phyloP scores from a whole-genome alignment of 441 rosid genomes.

The Iberis amara region DNA sequence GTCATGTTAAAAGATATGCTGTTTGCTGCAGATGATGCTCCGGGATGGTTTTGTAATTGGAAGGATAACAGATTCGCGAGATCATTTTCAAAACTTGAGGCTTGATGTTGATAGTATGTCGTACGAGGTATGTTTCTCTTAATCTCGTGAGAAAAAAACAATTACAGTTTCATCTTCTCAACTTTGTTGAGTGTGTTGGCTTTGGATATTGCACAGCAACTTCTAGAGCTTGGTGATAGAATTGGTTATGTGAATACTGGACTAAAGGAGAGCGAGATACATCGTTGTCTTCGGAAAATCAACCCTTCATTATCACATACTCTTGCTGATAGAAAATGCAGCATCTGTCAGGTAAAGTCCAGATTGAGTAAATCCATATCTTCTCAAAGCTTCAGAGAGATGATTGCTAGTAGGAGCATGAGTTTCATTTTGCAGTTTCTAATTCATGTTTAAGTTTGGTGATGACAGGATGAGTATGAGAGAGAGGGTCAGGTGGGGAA shows the following conservation, averaged over 20 bases:
- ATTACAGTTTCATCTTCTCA: neutral
- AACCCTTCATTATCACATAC: conserved; percentile 35
- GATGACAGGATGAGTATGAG: conserved; percentile 71
- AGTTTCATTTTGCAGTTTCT: neutral
- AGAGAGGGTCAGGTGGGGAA: conserved; percentile 62
- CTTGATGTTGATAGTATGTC: conserved; percentile 82
- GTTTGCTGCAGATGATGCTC: conserved; percentile 61
- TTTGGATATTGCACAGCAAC: conserved; percentile 53
- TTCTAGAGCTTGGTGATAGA: conserved; percentile 83
- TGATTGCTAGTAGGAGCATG: neutral
- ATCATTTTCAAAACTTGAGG: conserved; percentile 64
- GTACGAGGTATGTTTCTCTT: conserved; percentile 53
- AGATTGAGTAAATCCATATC: neutral
- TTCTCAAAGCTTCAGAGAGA: neutral
- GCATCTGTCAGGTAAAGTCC: conserved; percentile 68
- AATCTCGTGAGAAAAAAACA: neutral
- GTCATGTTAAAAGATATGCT: conserved; percentile 14
- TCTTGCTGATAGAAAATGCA: conserved; percentile 63
- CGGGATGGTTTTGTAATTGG: conserved; percentile 58
- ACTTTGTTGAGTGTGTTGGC: conserved; percentile 8
- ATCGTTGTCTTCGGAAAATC: conserved; percentile 48
- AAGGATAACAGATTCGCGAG: conserved; percentile 47
- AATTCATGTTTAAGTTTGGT: conserved; percentile 3
- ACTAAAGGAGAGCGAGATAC: conserved; percentile 69
- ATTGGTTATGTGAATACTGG: conserved; percentile 86